Base-by-base conservation (phyloP, 306 rosid genomes). In the Herpetospermum pedunculosum region DNA sequence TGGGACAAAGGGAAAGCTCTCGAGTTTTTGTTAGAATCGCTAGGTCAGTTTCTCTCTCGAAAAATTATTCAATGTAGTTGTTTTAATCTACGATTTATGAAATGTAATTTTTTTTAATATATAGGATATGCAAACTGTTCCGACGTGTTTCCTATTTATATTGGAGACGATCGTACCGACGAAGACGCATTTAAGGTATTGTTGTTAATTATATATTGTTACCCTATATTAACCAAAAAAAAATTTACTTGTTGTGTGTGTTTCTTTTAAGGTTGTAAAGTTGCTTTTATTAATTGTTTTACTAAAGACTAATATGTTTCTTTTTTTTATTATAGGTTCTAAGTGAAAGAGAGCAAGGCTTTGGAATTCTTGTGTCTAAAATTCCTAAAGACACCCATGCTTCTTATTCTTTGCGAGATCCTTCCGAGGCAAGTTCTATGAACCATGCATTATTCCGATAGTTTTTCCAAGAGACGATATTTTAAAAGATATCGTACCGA, bases 121-220 rank as follows among this genome's bases (percentile, higher is more conserved):
- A 0, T 77, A 93, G 98, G 98, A 62, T 94, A 80, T 77, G 96
- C 96, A 84, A 89, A 91, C 52, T 87, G 87, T 52, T 60, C 79
- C n/a, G 80, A 94, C 73, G 98, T 94, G 21, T 91, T 91, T 74
- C 97, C 98, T 53, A 87, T 94, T 59, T 94, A 94, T 54, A 94
- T 94, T 75, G 98, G 98, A n/a, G 98, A 94, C 86, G 98, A 94
- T 77, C 87, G 87, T 49, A 87, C 98, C 9, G 98, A 94, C 62
- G 98, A 94, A 81, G 98, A 94, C 84, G 98, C 98, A 72, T 94
- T 94, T 80, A 91, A 91, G 98, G 98, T n/a, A n/a, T n/a, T n/a
- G n/a, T n/a, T n/a, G n/a, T n/a, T n/a, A n/a, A n/a, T n/a, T n/a
- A n/a, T n/a, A n/a, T n/a, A n/a, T n/a, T n/a, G n/a, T n/a, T n/a